Evolutionary conservation across 2,329 filamentous ascomycete genomes (phyloP).

Genomic region (Fusarium sp.): DNA sequence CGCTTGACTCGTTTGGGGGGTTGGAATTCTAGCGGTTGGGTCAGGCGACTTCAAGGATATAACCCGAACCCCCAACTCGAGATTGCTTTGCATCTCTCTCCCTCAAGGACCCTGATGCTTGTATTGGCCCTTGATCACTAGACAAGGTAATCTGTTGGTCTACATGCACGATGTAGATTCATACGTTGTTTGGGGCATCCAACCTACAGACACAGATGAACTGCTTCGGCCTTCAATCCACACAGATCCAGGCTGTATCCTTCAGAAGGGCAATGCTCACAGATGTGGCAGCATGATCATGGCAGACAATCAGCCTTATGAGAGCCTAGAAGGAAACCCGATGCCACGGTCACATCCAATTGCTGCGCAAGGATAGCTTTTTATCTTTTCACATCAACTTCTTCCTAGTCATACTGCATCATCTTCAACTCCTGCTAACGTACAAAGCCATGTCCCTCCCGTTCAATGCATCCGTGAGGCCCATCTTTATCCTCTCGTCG

Average conservation of each 20-base stretch:
- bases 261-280: neutral
- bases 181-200: neutral
- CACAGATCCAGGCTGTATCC: neutral
- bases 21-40: neutral
- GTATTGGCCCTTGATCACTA: neutral
- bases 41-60: neutral
- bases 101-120: neutral
- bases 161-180: neutral
- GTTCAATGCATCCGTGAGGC: neutral
- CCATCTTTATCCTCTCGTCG: conserved; percentile 13
- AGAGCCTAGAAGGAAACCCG: neutral
- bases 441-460: conserved; percentile 1
- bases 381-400: neutral
- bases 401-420: conserved; percentile 7
- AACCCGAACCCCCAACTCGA: neutral
- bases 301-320: neutral
- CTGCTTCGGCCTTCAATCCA: neutral
- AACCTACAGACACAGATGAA: neutral
- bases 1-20: conserved; percentile 1
- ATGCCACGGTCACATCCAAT: neutral
- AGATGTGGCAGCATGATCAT: neutral
- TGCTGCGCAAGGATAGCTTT: neutral
- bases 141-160: neutral
- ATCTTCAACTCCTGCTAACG: conserved; percentile 1
- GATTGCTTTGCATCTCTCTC: neutral